Evolutionary conservation across 2,329 filamentous ascomycete species (phyloP).

Genomic region (Botryotinia globosa): DNA sequence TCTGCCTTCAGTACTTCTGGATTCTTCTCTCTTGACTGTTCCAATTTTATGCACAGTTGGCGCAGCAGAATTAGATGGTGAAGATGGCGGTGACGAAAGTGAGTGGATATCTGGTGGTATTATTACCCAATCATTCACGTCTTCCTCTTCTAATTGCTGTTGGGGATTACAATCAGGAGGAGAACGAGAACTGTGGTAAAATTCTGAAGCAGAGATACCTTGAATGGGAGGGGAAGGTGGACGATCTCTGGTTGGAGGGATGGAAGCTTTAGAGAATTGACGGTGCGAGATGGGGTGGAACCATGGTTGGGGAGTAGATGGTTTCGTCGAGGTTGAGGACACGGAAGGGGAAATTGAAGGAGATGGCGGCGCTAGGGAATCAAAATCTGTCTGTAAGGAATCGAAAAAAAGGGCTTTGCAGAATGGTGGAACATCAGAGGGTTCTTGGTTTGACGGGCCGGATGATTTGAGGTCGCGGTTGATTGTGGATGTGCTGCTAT

Average conservation of each 20-base stretch:
- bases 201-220: neutral
- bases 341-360: neutral
- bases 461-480: neutral
- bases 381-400: neutral
- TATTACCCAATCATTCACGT: conserved; percentile 2
- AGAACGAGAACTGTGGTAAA: neutral
- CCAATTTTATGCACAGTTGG: neutral
- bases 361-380: neutral
- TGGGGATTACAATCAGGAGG: neutral
- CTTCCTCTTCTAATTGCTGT: neutral
- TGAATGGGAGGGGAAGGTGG: neutral
- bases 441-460: neutral
- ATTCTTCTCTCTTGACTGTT: neutral
- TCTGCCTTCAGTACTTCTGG: neutral
- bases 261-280: neutral
- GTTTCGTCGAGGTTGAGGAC: neutral
- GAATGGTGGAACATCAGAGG: neutral
- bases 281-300: neutral
- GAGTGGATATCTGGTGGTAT: neutral
- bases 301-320: neutral
- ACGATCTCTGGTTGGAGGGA: neutral
- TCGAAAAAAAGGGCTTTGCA: neutral
- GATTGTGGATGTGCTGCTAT: neutral
- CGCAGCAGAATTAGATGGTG: neutral
- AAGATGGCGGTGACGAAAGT: neutral